Percentiles rank a stretch among this genome's conserved stretches.
Conservation (phyloP, 345 rosid genomes). For the Pistacia vera region DNA sequence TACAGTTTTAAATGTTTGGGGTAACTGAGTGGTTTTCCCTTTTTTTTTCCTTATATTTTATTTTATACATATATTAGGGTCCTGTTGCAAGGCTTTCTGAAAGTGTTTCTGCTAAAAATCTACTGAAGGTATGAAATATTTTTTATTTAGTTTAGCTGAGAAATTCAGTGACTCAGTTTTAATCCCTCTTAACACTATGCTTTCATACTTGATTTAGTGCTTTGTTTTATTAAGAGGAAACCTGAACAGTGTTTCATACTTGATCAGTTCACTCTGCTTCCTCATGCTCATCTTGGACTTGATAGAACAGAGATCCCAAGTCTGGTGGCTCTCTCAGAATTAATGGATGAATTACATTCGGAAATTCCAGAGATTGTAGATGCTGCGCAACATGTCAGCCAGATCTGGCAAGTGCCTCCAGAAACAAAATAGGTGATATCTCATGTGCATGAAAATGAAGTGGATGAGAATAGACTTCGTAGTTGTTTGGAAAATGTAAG, state of each 20-base stretch:
- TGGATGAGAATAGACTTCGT: conserved; percentile 54
- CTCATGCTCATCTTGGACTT: conserved; percentile 72
- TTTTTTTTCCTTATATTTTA: conserved; percentile 2
- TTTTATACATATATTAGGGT: conserved; percentile 46
- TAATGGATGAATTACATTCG: conserved; percentile 57
- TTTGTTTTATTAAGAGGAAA: neutral
- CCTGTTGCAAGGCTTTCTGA: conserved; percentile 32
- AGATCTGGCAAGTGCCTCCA: conserved; percentile 50
- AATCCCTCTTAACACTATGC: neutral
- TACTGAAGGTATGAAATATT: conserved; percentile 70
- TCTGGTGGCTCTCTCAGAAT: conserved; percentile 40
- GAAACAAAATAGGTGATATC: conserved; percentile 24
- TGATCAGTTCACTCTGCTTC: conserved; percentile 87
- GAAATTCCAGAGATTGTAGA: conserved; percentile 78
- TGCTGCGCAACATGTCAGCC: conserved; percentile 53
- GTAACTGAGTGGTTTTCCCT: conserved; percentile 15
- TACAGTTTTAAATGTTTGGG: conserved; percentile 8
- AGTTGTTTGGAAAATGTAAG: conserved; percentile 72
- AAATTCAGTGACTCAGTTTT: neutral
- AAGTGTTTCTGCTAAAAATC: conserved; percentile 78
- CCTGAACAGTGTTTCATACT: too few species aligned
- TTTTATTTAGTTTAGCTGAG: neutral
- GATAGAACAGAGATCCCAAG: conserved; percentile 74
- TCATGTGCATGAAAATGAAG: conserved; percentile 24
- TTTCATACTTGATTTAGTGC: neutral